Percentiles rank a stretch among this genome's conserved stretches.
phyloP scores from a whole-genome alignment of 2,329 filamentous ascomycete species.

The Paecilomyces sp. region DNA sequence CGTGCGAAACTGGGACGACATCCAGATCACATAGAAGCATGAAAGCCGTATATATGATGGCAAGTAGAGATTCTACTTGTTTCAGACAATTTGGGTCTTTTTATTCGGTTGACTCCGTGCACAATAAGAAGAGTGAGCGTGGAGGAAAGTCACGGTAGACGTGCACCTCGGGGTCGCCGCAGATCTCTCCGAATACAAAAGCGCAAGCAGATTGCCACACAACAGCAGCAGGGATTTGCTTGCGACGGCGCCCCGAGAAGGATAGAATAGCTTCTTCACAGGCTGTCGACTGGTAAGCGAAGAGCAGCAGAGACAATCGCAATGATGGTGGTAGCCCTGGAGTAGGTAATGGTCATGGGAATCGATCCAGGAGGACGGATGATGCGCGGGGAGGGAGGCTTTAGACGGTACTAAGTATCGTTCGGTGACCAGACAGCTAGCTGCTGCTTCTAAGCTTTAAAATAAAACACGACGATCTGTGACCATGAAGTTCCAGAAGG shows the following conservation, averaged over 20 bases:
- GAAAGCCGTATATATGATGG: neutral
- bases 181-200: neutral
- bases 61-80: neutral
- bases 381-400: neutral
- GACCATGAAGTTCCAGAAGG: neutral
- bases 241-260: neutral
- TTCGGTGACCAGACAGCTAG: neutral
- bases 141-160: neutral
- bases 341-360: neutral
- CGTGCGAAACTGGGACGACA: conserved; percentile 7
- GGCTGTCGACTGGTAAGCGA: neutral
- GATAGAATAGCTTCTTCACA: neutral
- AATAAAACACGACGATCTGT: neutral
- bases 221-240: neutral
- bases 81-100: neutral
- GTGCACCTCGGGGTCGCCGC: neutral
- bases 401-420: neutral
- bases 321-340: neutral
- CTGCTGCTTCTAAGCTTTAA: neutral
- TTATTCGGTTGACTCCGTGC: neutral
- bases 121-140: neutral
- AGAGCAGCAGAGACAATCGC: neutral
- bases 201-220: neutral
- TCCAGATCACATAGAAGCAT: conserved; percentile 3
- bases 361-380: neutral